Evolutionary conservation across 140 eudicot genomes (phyloP).

Genomic region (Cichorium intybus): DNA sequence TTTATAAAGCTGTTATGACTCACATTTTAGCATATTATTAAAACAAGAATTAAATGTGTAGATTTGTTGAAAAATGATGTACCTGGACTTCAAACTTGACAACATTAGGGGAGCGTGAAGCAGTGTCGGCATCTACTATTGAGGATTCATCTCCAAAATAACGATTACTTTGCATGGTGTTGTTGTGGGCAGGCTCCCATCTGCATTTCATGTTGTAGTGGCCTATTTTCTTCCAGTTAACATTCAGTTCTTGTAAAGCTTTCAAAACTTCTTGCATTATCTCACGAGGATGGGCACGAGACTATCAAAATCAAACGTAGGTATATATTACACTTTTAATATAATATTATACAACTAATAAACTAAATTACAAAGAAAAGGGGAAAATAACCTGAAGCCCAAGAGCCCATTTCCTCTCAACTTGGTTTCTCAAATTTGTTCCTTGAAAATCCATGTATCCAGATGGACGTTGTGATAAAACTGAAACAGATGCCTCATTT

Average conservation of each 20-base stretch:
- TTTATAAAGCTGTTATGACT: slow-evolving; percentile 71
- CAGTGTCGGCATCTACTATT: slow-evolving; percentile 60
- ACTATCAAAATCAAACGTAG: slow-evolving; percentile 40
- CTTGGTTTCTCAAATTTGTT: slow-evolving; percentile 51
- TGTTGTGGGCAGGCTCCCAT: slow-evolving; percentile 61
- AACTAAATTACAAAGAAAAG: not conserved
- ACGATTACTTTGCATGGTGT: slow-evolving; percentile 52
- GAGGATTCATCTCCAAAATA: slow-evolving; percentile 77
- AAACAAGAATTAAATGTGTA: not conserved
- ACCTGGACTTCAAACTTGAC: slow-evolving; percentile 98
- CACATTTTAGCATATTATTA: not conserved
- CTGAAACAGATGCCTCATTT: slow-evolving; percentile 51
- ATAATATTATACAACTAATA: not conserved
- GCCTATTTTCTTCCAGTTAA: slow-evolving; percentile 96
- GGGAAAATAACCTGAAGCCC: slow-evolving; percentile 72
- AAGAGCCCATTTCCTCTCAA: slow-evolving; percentile 94
- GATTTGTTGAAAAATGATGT: not conserved
- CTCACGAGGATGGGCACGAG: slow-evolving; percentile 96
- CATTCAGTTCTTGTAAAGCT: slow-evolving; percentile 89
- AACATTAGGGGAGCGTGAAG: slow-evolving; percentile 45
- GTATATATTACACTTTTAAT: too few relatives aligned
- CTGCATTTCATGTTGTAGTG: slow-evolving; percentile 97
- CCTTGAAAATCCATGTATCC: slow-evolving; percentile 65
- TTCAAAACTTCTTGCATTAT: slow-evolving; percentile 91
- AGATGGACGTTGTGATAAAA: slow-evolving; percentile 45